Percentiles rank a stretch among this genome's conserved stretches.
Evolutionary conservation across 495 filamentous ascomycete species (phyloP).

Genomic region (Annulohypoxylon maeteangense): DNA sequence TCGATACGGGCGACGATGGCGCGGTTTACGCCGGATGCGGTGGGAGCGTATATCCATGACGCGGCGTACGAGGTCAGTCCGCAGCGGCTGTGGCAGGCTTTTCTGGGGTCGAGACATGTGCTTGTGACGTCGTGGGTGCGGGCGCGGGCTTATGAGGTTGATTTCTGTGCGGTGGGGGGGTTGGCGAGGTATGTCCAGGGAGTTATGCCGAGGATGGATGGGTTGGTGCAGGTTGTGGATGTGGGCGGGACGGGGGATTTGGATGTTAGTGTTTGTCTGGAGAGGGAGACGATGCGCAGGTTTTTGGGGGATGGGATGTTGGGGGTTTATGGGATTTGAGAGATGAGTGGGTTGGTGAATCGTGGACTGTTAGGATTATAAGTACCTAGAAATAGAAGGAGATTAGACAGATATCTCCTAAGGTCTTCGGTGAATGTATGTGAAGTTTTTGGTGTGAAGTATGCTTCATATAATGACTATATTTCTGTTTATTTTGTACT

Average conservation of each 20-base stretch:
- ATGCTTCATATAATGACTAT: too few species aligned
- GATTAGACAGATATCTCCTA: too few species aligned
- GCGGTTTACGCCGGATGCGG: conserved; percentile 49
- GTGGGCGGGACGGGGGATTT: conserved; percentile 49
- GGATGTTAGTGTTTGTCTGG: conserved; percentile 50
- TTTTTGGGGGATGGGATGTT: conserved; percentile 46
- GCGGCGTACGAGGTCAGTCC: conserved; percentile 49
- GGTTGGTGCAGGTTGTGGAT: conserved; percentile 50
- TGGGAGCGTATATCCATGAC: conserved; percentile 50
- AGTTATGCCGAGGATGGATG: conserved; percentile 54
- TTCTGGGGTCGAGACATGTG: conserved; percentile 50
- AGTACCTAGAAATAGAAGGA: too few species aligned
- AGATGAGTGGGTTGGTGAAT: neutral
- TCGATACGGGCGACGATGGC: conserved; percentile 46
- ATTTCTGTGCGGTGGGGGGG: conserved; percentile 43
- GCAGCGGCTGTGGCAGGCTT: conserved; percentile 54
- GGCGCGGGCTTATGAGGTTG: conserved; percentile 50
- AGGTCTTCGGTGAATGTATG: too few species aligned
- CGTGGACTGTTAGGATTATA: too few species aligned
- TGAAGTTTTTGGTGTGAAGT: too few species aligned
- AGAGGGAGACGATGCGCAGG: conserved; percentile 44
- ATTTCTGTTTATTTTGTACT: too few species aligned
- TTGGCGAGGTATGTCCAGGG: conserved; percentile 49
- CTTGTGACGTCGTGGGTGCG: conserved; percentile 55
- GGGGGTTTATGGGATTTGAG: conserved; percentile 33